Evolutionary conservation across 2,329 filamentous ascomycete genomes (phyloP), one percentile per base, ranked within the genome.

Genomic region (Clarireedia homoeocarpa): DNA sequence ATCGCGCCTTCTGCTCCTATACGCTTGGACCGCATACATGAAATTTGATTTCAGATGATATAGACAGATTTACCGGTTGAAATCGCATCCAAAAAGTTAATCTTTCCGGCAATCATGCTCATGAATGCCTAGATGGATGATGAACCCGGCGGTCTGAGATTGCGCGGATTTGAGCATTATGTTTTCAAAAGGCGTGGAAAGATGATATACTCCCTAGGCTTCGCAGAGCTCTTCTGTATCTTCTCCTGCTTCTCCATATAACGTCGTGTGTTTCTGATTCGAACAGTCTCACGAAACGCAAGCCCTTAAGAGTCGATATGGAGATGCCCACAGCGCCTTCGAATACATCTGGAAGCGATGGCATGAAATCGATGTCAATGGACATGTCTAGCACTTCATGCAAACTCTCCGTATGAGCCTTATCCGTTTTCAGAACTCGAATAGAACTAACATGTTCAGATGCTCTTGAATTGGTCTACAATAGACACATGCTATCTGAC

Each of bases 391-490:
- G 47, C 7, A 39, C 17, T 36, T 56, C 58, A 5, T 64, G 63
- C 27, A 63, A 60, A 49, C 48, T 65, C 15, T 65, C 59, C 6
- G 61, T 66, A 56, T 59, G 61, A 36, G 17, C 6, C 17, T 20
- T 24, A 7, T 3, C 20, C 30, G 9, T 12, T 12, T 34, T 34
- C 30, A 34, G 9, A 34, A 34, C 3, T 40, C 6, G 9, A 6
- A 7, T 2, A 17, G 6, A n/a, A 15, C n/a, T 23, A 10, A 47
- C 34, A 17, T 23, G 44, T 36, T 12, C 3, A 66, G 64, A 65
- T 65, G 63, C 61, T 64, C 6, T 53, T 63, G 3, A 65, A 65
- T 39, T 65, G 61, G 62, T 49, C 58, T 17, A 65, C 61, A 14
- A 60, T 64, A 48, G 59, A 65, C 24, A 56, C 59, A 6, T 65